These are phyloP conservation scores for Saccharomycopsis guyanensis DNA, from an alignment of 805 yeast genomes.

Conservation along the genomic window DNA sequence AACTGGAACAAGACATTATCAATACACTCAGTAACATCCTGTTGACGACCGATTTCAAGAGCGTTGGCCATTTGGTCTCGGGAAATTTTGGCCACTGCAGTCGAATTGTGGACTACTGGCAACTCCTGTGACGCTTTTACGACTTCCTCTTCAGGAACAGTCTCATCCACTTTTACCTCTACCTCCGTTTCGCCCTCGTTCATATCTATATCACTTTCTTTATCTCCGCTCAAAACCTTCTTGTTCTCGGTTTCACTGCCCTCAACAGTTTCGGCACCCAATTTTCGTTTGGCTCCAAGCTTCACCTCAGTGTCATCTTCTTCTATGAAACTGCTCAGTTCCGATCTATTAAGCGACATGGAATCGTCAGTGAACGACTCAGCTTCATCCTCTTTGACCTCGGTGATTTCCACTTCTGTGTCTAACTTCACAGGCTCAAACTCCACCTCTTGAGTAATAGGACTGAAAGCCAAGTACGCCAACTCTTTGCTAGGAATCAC, in stretches of 20 bases:
- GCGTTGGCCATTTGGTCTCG: constrained; percentile 67
- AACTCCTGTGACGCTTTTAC: background rate
- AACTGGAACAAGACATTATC: constrained; percentile 87
- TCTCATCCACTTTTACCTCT: constrained; percentile 13
- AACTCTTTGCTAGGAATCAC: constrained; percentile 78
- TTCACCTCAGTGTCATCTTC: background rate
- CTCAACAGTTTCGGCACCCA: background rate
- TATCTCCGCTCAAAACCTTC: constrained; percentile 14
- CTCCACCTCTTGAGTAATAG: constrained; percentile 58
- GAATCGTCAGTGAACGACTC: background rate
- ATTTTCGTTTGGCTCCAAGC: background rate
- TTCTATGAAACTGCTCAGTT: background rate
- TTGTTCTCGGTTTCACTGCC: background rate
- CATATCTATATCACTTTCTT: constrained; percentile 24
- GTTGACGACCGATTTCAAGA: constrained; percentile 81
- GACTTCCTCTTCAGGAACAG: constrained; percentile 4
- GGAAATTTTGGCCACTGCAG: constrained; percentile 10
- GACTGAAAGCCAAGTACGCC: constrained; percentile 81
- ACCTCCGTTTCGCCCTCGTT: constrained; percentile 12
- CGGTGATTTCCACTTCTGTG: background rate
- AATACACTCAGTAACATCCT: constrained; percentile 96
- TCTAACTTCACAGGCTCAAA: constrained; percentile 30
- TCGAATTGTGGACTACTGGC: background rate
- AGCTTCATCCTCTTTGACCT: background rate
- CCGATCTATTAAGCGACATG: background rate